Conservation (phyloP, 768 basidiomycete genomes). For the Boletus rex-veris region DNA sequence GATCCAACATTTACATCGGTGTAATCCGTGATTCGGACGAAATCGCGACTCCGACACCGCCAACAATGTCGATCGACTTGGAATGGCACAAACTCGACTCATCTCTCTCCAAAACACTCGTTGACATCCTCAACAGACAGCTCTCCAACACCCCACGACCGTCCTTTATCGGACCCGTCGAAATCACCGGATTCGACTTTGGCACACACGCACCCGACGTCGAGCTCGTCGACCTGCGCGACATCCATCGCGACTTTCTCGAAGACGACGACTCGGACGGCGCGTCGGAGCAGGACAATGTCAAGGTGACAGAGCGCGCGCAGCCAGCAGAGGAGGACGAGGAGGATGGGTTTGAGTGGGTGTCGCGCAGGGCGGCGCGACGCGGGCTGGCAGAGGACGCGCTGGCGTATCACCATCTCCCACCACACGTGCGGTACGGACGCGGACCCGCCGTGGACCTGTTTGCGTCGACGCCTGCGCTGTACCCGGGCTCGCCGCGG, state of each 20-base stretch:
- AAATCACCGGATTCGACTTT: slow-evolving; percentile 83
- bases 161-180: slow-evolving; percentile 91
- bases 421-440: slow-evolving; percentile 69
- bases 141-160: slow-evolving; percentile 72
- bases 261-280: slow-evolving; percentile 62
- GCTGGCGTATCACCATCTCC: slow-evolving; percentile 65
- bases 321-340: slow-evolving; percentile 44
- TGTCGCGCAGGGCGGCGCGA: slow-evolving; percentile 59
- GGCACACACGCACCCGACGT: slow-evolving; percentile 80
- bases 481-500: slow-evolving; percentile 36
- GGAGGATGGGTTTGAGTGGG: slow-evolving; percentile 87
- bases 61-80: slow-evolving; percentile 86
- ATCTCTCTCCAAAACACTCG: slow-evolving; percentile 63
- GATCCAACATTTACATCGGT: too few relatives aligned
- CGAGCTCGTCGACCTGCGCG: slow-evolving; percentile 86
- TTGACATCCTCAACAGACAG: slow-evolving; percentile 75
- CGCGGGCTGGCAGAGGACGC: slow-evolving; percentile 49
- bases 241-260: slow-evolving; percentile 93
- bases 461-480: slow-evolving; percentile 51
- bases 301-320: slow-evolving; percentile 49
- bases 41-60: neutral
- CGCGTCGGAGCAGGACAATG: slow-evolving; percentile 34
- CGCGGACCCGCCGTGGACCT: slow-evolving; percentile 55
- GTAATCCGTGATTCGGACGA: neutral
- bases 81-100: slow-evolving; percentile 86